phyloP scores from a whole-genome alignment of 371 early-diverging fungal genomes.

The Apophysomyces elegans region DNA sequence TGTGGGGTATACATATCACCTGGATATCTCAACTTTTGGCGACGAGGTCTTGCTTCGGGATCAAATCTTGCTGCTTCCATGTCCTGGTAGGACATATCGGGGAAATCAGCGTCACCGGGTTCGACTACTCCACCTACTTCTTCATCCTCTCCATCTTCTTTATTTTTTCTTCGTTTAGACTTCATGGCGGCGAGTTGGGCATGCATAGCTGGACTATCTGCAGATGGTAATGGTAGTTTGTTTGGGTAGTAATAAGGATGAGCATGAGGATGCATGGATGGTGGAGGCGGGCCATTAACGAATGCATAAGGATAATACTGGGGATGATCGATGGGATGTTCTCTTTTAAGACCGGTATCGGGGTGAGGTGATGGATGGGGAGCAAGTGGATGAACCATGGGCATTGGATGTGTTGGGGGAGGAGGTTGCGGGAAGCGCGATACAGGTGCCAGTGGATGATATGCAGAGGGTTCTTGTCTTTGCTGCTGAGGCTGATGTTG shows the following conservation, averaged over 20 bases:
- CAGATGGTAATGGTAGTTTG: constrained; percentile 12
- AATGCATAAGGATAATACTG: constrained; percentile 16
- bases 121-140: constrained; percentile 18
- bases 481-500: constrained; percentile 25
- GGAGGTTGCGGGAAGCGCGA: constrained; percentile 16
- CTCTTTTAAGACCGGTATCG: constrained; percentile 5
- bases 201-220: constrained; percentile 8
- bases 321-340: constrained; percentile 17
- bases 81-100: constrained; percentile 51
- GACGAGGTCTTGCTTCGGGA: constrained; percentile 63
- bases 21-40: constrained; percentile 70
- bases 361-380: constrained; percentile 13
- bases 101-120: constrained; percentile 45
- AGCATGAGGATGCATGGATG: constrained; percentile 8
- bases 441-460: constrained; percentile 10
- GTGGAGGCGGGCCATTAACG: constrained; percentile 7
- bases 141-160: constrained; percentile 23
- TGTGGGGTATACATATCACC: constrained; percentile 90
- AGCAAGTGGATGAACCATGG: constrained; percentile 2
- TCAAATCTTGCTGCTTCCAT: constrained; percentile 43
- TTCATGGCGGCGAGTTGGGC: constrained; percentile 13
- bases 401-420: constrained; percentile 12
- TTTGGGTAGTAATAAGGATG: constrained; percentile 28
- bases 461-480: constrained; percentile 15
- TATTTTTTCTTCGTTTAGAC: constrained; percentile 33